A percentile compares a stretch with the other conserved stretches of the same genome.
phyloP scores from a whole-genome alignment of 1,284 basidiomycete species.

The Microstroma glucosiphilum region DNA sequence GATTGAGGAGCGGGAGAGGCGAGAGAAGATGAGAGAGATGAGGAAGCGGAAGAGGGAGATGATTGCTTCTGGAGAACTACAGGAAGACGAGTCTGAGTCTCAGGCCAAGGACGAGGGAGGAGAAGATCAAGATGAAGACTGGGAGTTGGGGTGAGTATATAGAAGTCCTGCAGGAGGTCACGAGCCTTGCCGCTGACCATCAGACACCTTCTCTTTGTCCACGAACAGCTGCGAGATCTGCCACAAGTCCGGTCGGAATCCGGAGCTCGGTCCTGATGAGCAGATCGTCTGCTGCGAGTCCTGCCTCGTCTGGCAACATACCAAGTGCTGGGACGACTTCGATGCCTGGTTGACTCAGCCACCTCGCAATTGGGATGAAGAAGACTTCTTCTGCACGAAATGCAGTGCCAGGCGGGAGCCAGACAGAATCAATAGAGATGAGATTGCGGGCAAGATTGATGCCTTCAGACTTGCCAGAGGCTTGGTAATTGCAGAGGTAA shows the following conservation, averaged over 20 bases:
- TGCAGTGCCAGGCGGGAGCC: conserved; percentile 14
- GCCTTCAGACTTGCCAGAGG: background rate
- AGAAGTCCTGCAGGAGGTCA: too few relatives aligned
- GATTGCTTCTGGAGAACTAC: conserved; percentile 54
- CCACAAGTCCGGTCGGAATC: conserved; percentile 62
- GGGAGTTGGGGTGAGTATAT: conserved; percentile 58
- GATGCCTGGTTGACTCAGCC: conserved; percentile 25
- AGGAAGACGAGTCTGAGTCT: conserved; percentile 1
- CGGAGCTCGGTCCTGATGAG: conserved; percentile 62
- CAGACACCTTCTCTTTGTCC: too few relatives aligned
- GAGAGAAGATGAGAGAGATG: conserved; percentile 51
- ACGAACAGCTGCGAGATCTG: conserved; percentile 69
- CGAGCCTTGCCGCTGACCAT: too few relatives aligned
- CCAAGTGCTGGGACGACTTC: conserved; percentile 47
- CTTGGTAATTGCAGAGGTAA: too few relatives aligned
- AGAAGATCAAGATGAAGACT: conserved; percentile 57
- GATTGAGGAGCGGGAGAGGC: conserved; percentile 32
- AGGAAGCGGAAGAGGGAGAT: conserved; percentile 58
- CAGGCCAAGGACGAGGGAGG: background rate
- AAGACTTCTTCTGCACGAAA: conserved; percentile 36
- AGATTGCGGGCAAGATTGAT: background rate
- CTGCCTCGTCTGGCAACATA: conserved; percentile 65
- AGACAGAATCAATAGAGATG: background rate
- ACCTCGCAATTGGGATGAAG: conserved; percentile 32
- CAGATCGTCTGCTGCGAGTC: conserved; percentile 71